Percentiles rank a stretch among this genome's conserved stretches.
Conservation (phyloP, 768 basidiomycete species). For the Lyophyllum shimeji region DNA sequence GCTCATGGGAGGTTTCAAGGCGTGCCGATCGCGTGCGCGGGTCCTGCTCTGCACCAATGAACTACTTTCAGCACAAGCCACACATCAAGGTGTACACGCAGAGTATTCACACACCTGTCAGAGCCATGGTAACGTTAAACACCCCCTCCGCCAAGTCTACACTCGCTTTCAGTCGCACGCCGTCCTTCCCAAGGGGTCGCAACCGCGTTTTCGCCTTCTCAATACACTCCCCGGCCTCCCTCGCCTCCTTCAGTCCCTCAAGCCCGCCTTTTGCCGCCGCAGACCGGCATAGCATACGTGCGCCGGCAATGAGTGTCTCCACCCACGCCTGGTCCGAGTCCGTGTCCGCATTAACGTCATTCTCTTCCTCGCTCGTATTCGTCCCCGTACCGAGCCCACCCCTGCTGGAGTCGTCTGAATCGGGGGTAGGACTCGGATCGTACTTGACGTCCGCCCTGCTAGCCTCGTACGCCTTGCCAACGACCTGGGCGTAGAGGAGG, state of each 20-base stretch:
- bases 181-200: slow-evolving; percentile 36
- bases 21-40: slow-evolving; percentile 56
- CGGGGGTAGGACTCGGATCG: not conserved
- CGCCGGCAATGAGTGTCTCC: slow-evolving; percentile 73
- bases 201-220: slow-evolving; percentile 60
- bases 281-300: slow-evolving; percentile 69
- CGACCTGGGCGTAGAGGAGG: slow-evolving; percentile 79
- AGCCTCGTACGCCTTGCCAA: slow-evolving; percentile 79
- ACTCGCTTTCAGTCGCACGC: slow-evolving; percentile 52
- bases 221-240: slow-evolving; percentile 62
- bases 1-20: slow-evolving; percentile 54
- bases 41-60: slow-evolving; percentile 56
- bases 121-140: slow-evolving; percentile 65
- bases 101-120: slow-evolving; percentile 50
- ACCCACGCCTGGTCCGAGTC: slow-evolving; percentile 53
- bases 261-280: slow-evolving; percentile 29
- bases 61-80: not conserved
- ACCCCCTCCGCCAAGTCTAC: slow-evolving; percentile 73
- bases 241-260: slow-evolving; percentile 56
- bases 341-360: slow-evolving; percentile 55
- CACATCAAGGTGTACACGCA: not conserved
- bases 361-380: slow-evolving; percentile 36
- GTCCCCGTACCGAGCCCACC: slow-evolving; percentile 5
- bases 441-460: slow-evolving; percentile 10
- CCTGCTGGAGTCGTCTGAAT: slow-evolving; percentile 6